These are phyloP conservation scores for Pulveroboletus sp. DNA, from an alignment of 768 basidiomycete genomes.

Conservation along the genomic window DNA sequence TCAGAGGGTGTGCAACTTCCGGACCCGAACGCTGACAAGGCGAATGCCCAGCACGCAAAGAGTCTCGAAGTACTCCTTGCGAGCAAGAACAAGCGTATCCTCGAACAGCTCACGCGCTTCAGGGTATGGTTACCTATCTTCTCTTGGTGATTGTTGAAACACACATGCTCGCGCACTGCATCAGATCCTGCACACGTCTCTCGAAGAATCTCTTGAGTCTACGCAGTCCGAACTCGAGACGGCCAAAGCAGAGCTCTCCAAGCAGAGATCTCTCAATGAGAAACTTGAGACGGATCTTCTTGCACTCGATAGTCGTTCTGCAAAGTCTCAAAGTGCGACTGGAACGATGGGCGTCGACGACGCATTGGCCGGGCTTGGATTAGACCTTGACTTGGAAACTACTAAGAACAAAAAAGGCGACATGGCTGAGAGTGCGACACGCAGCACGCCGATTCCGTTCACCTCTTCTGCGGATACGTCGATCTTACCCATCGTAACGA, in stretches of 20 bases:
- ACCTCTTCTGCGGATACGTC: constrained; percentile 80
- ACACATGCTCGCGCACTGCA: neutral
- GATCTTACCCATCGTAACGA: constrained; percentile 97
- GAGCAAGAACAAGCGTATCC: constrained; percentile 86
- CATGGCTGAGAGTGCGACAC: constrained; percentile 24
- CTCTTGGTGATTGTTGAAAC: neutral
- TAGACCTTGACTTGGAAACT: constrained; percentile 39
- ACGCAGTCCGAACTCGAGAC: constrained; percentile 54
- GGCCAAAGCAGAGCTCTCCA: constrained; percentile 63
- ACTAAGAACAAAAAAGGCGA: constrained; percentile 17
- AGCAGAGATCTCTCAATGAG: constrained; percentile 78
- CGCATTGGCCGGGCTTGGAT: constrained; percentile 66
- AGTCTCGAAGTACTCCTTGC: constrained; percentile 89
- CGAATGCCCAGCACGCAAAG: constrained; percentile 67
- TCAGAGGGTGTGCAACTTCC: constrained; percentile 65
- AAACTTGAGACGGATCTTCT: constrained; percentile 88
- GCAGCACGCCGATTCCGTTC: constrained; percentile 66
- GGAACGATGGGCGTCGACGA: constrained; percentile 39
- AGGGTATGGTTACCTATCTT: constrained; percentile 44
- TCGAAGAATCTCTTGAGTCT: constrained; percentile 62
- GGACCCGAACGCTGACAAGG: constrained; percentile 84
- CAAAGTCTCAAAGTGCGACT: constrained; percentile 15
- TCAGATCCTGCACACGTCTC: constrained; percentile 79
- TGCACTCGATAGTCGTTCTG: constrained; percentile 57
- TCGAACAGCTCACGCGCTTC: constrained; percentile 90